A percentile compares a stretch with the other conserved stretches of the same genome.
Conservation (phyloP, 2,329 filamentous ascomycete genomes). For the Aspergillus ruber region DNA sequence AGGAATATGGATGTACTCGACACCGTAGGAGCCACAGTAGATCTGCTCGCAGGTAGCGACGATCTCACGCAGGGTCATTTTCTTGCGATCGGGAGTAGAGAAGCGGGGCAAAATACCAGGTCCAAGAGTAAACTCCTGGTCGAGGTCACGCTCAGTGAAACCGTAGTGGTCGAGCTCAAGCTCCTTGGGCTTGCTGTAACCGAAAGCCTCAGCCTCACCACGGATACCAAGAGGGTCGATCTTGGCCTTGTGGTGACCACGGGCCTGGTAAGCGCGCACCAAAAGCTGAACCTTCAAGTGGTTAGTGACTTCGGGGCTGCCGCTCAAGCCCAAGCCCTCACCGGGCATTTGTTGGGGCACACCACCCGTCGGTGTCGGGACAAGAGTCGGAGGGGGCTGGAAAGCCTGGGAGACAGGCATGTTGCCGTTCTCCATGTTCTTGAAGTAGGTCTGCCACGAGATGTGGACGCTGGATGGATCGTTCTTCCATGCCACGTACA, state of each 20-base stretch:
- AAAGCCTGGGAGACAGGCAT: slow-evolving; percentile 98
- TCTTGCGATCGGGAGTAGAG: slow-evolving; percentile 78
- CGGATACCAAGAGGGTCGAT: slow-evolving; percentile 95
- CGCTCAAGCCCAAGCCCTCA: slow-evolving; percentile 56
- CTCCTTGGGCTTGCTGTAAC: slow-evolving; percentile 84
- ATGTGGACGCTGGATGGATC: slow-evolving; percentile 91
- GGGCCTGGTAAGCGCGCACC: slow-evolving; percentile 94
- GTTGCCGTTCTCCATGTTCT: slow-evolving; percentile 96
- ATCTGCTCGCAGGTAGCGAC: slow-evolving; percentile 87
- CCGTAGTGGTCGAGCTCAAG: slow-evolving; percentile 88
- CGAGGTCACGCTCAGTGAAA: slow-evolving; percentile 89
- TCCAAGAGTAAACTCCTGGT: slow-evolving; percentile 83
- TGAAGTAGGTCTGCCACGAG: slow-evolving; percentile 99
- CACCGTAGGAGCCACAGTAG: slow-evolving; percentile 94
- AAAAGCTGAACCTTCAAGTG: slow-evolving; percentile 97
- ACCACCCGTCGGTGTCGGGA: slow-evolving; percentile 73
- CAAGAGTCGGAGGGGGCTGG: slow-evolving; percentile 86
- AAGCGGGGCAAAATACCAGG: slow-evolving; percentile 94
- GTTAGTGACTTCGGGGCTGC: slow-evolving; percentile 80
- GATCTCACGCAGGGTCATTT: slow-evolving; percentile 96
- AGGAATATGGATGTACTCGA: slow-evolving; percentile 98
- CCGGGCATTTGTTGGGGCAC: slow-evolving; percentile 68
- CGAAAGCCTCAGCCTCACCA: slow-evolving; percentile 74
- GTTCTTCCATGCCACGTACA: slow-evolving; percentile 97
- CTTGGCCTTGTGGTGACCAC: slow-evolving; percentile 96